A percentile compares a stretch with the other conserved stretches of the same genome.
These are phyloP conservation scores for Penicillium mononematosum DNA, from an alignment of 495 filamentous ascomycete genomes.

Conservation along the genomic window DNA sequence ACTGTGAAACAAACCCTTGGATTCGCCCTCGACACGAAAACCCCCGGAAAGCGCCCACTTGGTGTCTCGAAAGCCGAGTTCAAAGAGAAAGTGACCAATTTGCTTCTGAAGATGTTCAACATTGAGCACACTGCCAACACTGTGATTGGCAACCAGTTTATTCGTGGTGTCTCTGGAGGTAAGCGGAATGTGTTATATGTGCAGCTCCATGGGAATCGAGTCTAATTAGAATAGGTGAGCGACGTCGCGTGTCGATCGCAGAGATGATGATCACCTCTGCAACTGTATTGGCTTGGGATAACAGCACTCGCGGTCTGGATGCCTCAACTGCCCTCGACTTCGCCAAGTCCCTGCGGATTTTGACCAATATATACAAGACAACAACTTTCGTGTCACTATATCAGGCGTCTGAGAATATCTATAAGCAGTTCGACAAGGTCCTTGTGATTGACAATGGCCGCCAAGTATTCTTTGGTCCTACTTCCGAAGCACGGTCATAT, in stretches of 20 bases:
- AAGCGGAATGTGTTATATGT: neutral
- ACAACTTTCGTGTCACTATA: constrained; percentile 81
- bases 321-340: constrained; percentile 76
- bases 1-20: constrained; percentile 81
- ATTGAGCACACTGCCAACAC: constrained; percentile 82
- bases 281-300: constrained; percentile 77
- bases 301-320: constrained; percentile 80
- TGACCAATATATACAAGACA: constrained; percentile 76
- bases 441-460: constrained; percentile 76
- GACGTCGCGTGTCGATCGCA: constrained; percentile 59
- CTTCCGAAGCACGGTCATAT: constrained; percentile 66
- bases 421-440: constrained; percentile 84
- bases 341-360: constrained; percentile 68
- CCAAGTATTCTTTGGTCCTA: constrained; percentile 78
- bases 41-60: constrained; percentile 67
- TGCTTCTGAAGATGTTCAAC: constrained; percentile 83
- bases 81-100: constrained; percentile 65
- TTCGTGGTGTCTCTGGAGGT: constrained; percentile 76
- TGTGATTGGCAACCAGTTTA: constrained; percentile 74
- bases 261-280: constrained; percentile 70
- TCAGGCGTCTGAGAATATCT: constrained; percentile 82
- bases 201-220: neutral
- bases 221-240: constrained; percentile 54
- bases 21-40: constrained; percentile 80
- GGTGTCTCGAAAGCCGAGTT: constrained; percentile 66